Conservation (phyloP, 2,329 filamentous ascomycete genomes). For the Aspergillus persii region DNA sequence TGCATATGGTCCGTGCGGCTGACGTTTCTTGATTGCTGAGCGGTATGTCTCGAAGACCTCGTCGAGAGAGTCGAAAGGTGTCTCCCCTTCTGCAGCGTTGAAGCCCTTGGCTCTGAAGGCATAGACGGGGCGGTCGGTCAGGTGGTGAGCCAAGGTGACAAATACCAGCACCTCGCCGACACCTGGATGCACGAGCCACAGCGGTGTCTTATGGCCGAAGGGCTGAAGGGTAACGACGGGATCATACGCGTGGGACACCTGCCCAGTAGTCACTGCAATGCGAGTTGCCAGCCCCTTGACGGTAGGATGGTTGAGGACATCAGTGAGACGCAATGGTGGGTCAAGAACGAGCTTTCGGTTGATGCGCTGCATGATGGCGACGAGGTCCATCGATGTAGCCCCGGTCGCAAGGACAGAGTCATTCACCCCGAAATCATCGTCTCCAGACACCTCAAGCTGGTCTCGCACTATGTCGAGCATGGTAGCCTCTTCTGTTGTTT, state of each 20-base stretch:
- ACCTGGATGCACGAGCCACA: constrained; percentile 40
- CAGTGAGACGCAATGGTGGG: neutral
- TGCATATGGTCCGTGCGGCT: neutral
- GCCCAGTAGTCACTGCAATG: neutral
- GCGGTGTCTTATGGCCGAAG: constrained; percentile 24
- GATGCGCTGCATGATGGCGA: constrained; percentile 2
- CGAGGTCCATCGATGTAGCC: neutral
- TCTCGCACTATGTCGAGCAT: constrained; percentile 5
- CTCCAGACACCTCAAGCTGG: constrained; percentile 4
- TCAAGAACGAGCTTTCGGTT: neutral
- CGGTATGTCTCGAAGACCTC: neutral
- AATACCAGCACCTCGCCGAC: constrained; percentile 40
- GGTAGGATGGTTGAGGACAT: neutral
- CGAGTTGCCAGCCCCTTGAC: neutral
- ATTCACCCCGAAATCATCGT: constrained; percentile 12
- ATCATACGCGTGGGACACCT: constrained; percentile 19
- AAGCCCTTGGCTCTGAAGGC: constrained; percentile 13
- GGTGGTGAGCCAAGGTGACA: constrained; percentile 24
- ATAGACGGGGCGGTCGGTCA: constrained; percentile 11
- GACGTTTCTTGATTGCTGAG: neutral
- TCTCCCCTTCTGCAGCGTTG: neutral
- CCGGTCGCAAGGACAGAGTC: neutral
- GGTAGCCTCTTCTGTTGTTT: neutral
- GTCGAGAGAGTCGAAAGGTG: neutral
- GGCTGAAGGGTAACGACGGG: constrained; percentile 28